These are phyloP conservation scores for Hymenoscyphus salicellus DNA, from an alignment of 2,329 filamentous ascomycete species.

Conservation along the genomic window DNA sequence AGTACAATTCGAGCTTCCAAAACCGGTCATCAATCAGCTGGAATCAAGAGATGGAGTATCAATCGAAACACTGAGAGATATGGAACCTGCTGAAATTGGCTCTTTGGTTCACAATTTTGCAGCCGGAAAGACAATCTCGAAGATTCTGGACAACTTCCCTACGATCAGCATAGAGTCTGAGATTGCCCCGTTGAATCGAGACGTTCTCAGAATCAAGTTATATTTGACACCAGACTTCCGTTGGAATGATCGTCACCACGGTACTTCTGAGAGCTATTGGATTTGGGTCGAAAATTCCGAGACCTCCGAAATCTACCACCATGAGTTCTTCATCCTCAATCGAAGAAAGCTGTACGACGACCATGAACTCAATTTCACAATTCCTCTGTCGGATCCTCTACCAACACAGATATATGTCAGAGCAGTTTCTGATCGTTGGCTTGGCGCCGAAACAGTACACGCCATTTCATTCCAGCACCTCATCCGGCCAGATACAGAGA, in stretches of 20 bases:
- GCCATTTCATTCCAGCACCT: constrained; percentile 97
- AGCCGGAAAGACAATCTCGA: constrained; percentile 78
- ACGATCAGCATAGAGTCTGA: constrained; percentile 88
- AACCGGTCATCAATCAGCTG: constrained; percentile 77
- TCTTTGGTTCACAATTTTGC: constrained; percentile 84
- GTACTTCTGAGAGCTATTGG: constrained; percentile 94
- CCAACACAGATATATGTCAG: constrained; percentile 95
- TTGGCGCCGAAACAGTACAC: constrained; percentile 92
- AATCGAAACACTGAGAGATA: constrained; percentile 83
- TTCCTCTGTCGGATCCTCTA: constrained; percentile 86
- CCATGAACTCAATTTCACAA: constrained; percentile 98
- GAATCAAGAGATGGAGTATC: constrained; percentile 76
- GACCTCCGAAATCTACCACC: constrained; percentile 94
- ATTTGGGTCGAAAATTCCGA: constrained; percentile 99
- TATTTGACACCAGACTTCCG: constrained; percentile 83
- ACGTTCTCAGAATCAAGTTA: constrained; percentile 88
- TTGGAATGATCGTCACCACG: constrained; percentile 93
- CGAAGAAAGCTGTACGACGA: constrained; percentile 87
- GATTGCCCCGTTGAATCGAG: constrained; percentile 90
- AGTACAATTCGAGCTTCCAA: constrained; percentile 88
- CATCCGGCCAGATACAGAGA: constrained; percentile 95
- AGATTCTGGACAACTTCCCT: constrained; percentile 84
- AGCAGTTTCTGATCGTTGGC: constrained; percentile 91
- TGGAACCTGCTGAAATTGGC: constrained; percentile 90
- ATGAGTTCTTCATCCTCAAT: constrained; percentile 93